A percentile compares a stretch with the other conserved stretches of the same genome.
Evolutionary conservation across 1,139 yeast genomes (phyloP).

Genomic region (Saccharomycopsis hybrid): DNA sequence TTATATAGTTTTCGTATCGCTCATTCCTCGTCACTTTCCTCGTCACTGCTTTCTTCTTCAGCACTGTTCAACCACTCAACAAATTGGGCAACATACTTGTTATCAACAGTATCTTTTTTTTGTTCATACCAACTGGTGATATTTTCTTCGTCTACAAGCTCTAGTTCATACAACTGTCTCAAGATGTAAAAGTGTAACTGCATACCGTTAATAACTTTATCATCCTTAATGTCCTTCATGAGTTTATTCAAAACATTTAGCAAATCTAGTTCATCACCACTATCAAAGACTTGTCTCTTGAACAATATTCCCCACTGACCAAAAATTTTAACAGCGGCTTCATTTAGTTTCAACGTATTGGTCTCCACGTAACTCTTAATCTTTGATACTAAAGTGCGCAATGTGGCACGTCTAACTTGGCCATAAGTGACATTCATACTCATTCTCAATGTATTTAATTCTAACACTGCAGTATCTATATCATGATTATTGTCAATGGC

Average conservation of each 20-base stretch:
- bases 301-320: slow-evolving; percentile 75
- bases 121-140: slow-evolving; percentile 77
- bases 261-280: slow-evolving; percentile 70
- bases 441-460: slow-evolving; percentile 91
- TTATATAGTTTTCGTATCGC: no score
- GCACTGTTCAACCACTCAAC: slow-evolving; percentile 85
- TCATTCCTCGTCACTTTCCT: slow-evolving; percentile 20
- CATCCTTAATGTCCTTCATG: slow-evolving; percentile 28
- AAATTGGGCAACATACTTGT: slow-evolving; percentile 61
- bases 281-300: slow-evolving; percentile 75
- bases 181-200: slow-evolving; percentile 55
- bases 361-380: slow-evolving; percentile 68
- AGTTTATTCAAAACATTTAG: slow-evolving; percentile 48
- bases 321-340: slow-evolving; percentile 71
- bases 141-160: slow-evolving; percentile 73
- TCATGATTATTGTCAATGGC: slow-evolving; percentile 91
- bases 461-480: slow-evolving; percentile 85
- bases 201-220: slow-evolving; percentile 36
- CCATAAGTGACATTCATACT: slow-evolving; percentile 96
- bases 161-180: slow-evolving; percentile 68
- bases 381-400: slow-evolving; percentile 62
- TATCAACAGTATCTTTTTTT: slow-evolving; percentile 41
- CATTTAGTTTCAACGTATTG: slow-evolving; percentile 66
- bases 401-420: slow-evolving; percentile 81
- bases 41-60: slow-evolving; percentile 63